Conservation (phyloP, 2,329 filamentous ascomycete species). For the Pleochaeta shiraiana region DNA sequence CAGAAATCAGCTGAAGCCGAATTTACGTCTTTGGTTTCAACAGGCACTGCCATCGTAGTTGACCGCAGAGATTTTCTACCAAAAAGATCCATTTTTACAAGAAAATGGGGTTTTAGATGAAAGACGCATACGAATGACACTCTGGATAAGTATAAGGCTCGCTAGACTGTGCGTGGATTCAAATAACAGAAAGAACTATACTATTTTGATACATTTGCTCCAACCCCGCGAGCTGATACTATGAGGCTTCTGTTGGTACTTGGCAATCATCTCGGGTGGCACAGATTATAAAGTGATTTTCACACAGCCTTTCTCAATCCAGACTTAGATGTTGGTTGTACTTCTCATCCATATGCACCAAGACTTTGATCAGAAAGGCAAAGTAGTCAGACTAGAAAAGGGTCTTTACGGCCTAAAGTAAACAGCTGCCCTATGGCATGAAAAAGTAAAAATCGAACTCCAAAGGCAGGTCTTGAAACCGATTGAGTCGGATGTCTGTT, state of each 20-base stretch:
- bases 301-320: neutral
- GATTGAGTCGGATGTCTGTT: neutral
- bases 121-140: neutral
- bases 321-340: neutral
- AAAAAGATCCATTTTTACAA: neutral
- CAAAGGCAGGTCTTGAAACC: neutral
- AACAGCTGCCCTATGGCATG: neutral
- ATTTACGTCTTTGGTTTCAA: neutral
- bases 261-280: neutral
- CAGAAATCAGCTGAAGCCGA: neutral
- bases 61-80: neutral
- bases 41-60: neutral
- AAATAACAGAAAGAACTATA: neutral
- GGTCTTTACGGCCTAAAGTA: neutral
- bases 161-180: neutral
- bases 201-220: neutral
- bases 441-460: neutral
- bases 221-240: neutral
- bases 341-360: neutral
- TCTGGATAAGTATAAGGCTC: neutral
- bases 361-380: neutral
- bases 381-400: neutral
- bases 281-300: neutral
- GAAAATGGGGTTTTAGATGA: neutral
- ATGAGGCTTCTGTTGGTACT: neutral